Base-by-base conservation (phyloP, 306 rosid genomes). In the Clitoria ternatea region DNA sequence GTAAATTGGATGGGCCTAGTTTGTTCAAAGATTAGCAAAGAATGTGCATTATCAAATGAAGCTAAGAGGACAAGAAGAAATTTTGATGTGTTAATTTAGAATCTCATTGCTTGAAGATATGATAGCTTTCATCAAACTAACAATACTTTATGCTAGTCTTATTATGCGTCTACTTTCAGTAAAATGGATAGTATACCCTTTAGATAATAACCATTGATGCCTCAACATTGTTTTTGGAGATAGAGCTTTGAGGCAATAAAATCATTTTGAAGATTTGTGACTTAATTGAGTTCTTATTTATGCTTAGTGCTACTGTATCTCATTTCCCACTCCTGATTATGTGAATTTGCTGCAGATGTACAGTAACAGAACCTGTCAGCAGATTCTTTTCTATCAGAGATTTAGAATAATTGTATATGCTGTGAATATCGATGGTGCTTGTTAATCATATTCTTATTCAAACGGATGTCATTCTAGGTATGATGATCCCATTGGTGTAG, bases 331-430 rank as follows among this genome's bases (percentile, higher is more conserved):
- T 69, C 49, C 22, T 56, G 49, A 74, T 6, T 33, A 47, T 69
- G 73, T 70, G 68, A 33, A 36, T 61, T 79, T 54, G 50, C 42
- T 76, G 82, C 82, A 83, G 84, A 79, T 76, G 84, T 76, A 79
- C 77, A 76, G 82, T 44, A 43, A 65, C 54, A 22, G 77, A 69
- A 57, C 78, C 78, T 35, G 77, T 52, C 27, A 13, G 66, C 60
- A n/a, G 53, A 83, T 79, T 83, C 79, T 79, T 83, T 79, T 49
- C 26, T 42, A 33, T 39, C 44, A 4, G 65, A 32, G 65, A 59
- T 59, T 59, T 71, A 54, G 66, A 52, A 62, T 50, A 83, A 72
- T 69, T 83, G 84, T 72, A 72, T 54, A 79, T 76, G 30, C 35
- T 81, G 87, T 85, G 63, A 65, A 70, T 81, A 73, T 17, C 56